Evolutionary conservation across 163 green algal species (phyloP), one percentile per base, ranked within the genome.

Genomic region (Scenedesmus sp.): DNA sequence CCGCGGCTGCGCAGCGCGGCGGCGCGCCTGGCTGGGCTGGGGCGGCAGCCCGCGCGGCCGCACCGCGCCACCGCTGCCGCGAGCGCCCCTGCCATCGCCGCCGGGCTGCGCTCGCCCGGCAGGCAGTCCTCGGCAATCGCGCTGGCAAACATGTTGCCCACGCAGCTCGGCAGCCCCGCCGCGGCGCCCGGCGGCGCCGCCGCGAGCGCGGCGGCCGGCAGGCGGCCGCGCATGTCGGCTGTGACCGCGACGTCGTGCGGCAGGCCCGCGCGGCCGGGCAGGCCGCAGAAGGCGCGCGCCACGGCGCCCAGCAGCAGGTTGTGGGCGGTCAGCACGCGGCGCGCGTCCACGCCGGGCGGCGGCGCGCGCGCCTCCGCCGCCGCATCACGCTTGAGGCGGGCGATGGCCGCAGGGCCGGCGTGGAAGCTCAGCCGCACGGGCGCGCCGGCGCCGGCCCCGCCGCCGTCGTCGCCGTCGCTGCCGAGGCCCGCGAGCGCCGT

Each of bases 71-170:
- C 45, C 22, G 71, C 71, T 3, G 34, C 47, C 15, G 31, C 47
- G 28, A 80, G n/a, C 44, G 51, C 17, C 71, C 54, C 9, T 4
- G 60, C 58, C 44, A 80, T 28, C 58, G 63, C 36, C 26, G 18
- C 45, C 42, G 42, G 3, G 36, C 31, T 72, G 14, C 34, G 31
- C 44, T 26, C 4, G 22, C 18, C 48, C 4, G 18, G 26, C 28
- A 31, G n/a, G 58, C 70, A 78, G 0, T 15, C 71, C 29, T 72
- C 71, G 17, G 45, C 9, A 3, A 80, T 80, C 0, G 58, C 71
- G 11, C 24, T 45, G 11, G 58, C 58, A 72, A 80, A 80, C 10
- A 80, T 72, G 71, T 80, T 80, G 10, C 71, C 71, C 15, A 80
- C 31, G 26, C 36, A 33, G 15, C 18, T 1, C 2, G 2, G 0